These are phyloP conservation scores for Aspergillus fumigatiaffinis DNA, from an alignment of 2,329 filamentous ascomycete species.

Conservation along the genomic window DNA sequence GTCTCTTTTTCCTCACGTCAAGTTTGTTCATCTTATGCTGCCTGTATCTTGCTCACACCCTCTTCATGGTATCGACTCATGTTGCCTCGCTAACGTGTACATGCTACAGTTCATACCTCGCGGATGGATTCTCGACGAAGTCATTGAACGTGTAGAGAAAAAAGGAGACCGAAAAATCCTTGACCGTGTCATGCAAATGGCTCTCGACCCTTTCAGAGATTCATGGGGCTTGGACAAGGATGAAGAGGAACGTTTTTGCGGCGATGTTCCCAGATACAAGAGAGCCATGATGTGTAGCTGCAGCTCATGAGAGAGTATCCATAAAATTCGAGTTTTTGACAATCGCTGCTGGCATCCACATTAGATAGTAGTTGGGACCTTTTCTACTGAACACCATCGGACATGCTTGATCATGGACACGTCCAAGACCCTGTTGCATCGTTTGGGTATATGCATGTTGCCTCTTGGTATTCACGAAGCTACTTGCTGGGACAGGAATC, in stretches of 20 bases:
- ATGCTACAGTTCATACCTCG: constrained; percentile 69
- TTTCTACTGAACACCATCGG: neutral
- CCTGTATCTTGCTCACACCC: neutral
- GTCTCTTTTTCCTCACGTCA: neutral
- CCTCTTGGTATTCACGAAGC: neutral
- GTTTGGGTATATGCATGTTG: neutral
- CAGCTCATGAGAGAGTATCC: constrained; percentile 60
- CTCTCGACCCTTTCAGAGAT: constrained; percentile 79
- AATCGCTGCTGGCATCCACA: neutral
- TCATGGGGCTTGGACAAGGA: constrained; percentile 55
- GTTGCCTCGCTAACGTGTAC: neutral
- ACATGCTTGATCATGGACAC: neutral
- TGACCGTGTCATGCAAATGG: constrained; percentile 74
- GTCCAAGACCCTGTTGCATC: neutral
- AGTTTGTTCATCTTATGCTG: neutral
- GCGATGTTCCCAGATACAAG: constrained; percentile 74
- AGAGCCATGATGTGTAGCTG: constrained; percentile 92
- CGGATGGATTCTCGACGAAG: constrained; percentile 87
- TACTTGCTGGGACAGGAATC: neutral
- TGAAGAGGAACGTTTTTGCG: constrained; percentile 78
- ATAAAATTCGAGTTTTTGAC: neutral
- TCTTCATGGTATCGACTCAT: constrained; percentile 1
- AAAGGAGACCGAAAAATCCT: constrained; percentile 76
- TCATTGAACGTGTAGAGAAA: constrained; percentile 85
- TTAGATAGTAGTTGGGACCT: neutral